Evolutionary conservation across 1,284 basidiomycete genomes (phyloP), one percentile per base, ranked within the genome.

Genomic region (Heliocybe sulcata): DNA sequence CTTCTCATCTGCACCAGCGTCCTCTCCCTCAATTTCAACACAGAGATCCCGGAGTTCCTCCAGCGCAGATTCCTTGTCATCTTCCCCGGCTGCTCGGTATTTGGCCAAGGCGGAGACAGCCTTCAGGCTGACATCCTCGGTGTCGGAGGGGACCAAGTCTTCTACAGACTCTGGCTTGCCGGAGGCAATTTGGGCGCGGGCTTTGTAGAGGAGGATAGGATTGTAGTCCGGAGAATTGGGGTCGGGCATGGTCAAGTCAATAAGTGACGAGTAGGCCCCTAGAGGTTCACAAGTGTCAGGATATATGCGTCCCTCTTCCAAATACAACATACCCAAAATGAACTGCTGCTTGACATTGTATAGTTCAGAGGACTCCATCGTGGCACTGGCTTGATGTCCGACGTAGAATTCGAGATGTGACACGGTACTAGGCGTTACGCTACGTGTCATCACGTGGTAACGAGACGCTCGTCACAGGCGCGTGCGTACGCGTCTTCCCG

Each of bases 261-360:
- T 71, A 45, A 90, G 71, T 16, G 80, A 65, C 61, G 81, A 81
- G 71, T 84, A 90, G 52, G 87, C 86, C 54, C 87, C 87, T 87
- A 60, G n/a, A 51, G 22, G 50, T 56, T 51, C 57, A 49, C 51
- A 49, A 49, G 48, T 52, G 19, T 33, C 26, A 51, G 20, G 47
- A 27, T 8, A 27, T 12, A 2, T 27, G n/a, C 10, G 31, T 23
- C 9, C 11, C 6, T 20, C 29, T 22, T n/a, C 22, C 25, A 47
- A n/a, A 38, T 2, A 42, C 6, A n/a, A 62, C 69, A 58, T 65
- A 87, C 89, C 86, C 26, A 93, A 82, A 56, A 85, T 80, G 69
- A 94, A 94, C 58, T 92, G 88, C 63, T 92, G 90, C 69, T 90
- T 92, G 67, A 90, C 74, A 68, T 89, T 82, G 70, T 91, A 94